phyloP scores from a whole-genome alignment of 805 yeast species.

The Kazachstania martiniae region DNA sequence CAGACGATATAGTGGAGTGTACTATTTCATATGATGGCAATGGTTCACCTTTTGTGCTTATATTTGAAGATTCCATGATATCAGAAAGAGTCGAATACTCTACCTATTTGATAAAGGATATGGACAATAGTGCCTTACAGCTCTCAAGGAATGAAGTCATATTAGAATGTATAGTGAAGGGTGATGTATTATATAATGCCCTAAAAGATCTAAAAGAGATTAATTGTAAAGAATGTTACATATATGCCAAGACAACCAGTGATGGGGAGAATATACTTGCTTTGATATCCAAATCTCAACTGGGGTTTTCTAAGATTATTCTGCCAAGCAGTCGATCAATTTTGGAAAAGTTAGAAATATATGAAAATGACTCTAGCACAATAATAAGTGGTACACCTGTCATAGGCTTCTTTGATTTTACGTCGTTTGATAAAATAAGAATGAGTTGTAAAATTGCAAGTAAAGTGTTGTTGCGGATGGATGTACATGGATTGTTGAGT shows the following conservation, averaged over 20 bases:
- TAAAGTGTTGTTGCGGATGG: slow-evolving; percentile 45
- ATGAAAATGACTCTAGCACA: slow-evolving; percentile 20
- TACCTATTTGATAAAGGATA: slow-evolving; percentile 32
- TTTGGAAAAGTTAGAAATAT: slow-evolving; percentile 45
- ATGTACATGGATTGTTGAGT: slow-evolving; percentile 37
- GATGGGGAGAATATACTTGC: slow-evolving; percentile 26
- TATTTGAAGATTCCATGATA: slow-evolving; percentile 44
- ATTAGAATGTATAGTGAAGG: slow-evolving; percentile 43
- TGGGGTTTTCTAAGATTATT: slow-evolving; percentile 57
- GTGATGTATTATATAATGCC: slow-evolving; percentile 42
- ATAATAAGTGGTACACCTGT: slow-evolving; percentile 21
- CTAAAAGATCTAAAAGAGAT: slow-evolving; percentile 47
- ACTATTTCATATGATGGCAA: slow-evolving; percentile 39
- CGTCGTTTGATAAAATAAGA: slow-evolving; percentile 36
- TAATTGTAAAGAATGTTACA: slow-evolving; percentile 39
- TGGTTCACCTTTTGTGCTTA: slow-evolving; percentile 44
- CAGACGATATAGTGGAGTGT: slow-evolving; percentile 33
- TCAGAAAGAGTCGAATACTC: slow-evolving; percentile 48
- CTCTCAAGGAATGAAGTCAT: slow-evolving; percentile 34
- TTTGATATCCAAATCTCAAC: slow-evolving; percentile 58
- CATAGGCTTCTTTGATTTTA: slow-evolving; percentile 41
- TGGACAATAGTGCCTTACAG: slow-evolving; percentile 30
- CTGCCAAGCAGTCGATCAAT: slow-evolving; percentile 54
- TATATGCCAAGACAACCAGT: slow-evolving; percentile 31
- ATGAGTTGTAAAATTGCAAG: slow-evolving; percentile 41